Evolutionary conservation across 306 rosid species (phyloP).

Genomic region (Begonia loranthoides): DNA sequence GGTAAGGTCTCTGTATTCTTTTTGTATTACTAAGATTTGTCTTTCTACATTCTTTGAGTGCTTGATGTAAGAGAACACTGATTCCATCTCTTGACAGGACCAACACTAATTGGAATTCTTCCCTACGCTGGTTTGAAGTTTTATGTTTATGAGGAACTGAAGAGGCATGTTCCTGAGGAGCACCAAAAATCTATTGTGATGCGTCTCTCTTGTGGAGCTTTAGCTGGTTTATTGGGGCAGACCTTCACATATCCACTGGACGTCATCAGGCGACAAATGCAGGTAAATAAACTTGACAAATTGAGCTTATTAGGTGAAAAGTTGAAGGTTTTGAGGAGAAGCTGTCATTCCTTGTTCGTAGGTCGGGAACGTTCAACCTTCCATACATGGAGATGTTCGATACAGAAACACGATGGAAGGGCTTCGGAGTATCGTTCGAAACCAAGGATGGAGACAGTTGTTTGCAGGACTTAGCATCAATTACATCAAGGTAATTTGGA

Average conservation of each 20-base stretch:
- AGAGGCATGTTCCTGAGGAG: constrained; percentile 72
- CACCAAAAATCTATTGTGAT: constrained; percentile 57
- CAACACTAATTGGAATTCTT: constrained; percentile 83
- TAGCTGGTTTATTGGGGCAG: constrained; percentile 95
- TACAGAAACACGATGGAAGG: constrained; percentile 57
- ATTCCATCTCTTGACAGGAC: constrained; percentile 36
- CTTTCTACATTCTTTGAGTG: background rate
- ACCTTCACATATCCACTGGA: constrained; percentile 90
- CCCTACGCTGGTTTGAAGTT: constrained; percentile 96
- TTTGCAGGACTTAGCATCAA: constrained; percentile 91
- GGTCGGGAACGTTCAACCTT: constrained; percentile 56
- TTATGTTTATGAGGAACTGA: constrained; percentile 71
- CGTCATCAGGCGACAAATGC: constrained; percentile 98
- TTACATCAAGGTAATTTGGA: constrained; percentile 67
- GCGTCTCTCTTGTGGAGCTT: constrained; percentile 91
- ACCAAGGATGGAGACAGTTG: constrained; percentile 86
- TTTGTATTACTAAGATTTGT: background rate
- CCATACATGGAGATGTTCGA: constrained; percentile 31
- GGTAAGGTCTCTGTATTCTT: constrained; percentile 28
- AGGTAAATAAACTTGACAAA: constrained; percentile 30
- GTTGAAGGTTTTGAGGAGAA: background rate
- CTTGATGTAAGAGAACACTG: background rate
- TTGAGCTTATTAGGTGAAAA: background rate
- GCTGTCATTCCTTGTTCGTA: constrained; percentile 11
- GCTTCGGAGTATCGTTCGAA: constrained; percentile 40